phyloP scores from a whole-genome alignment of 768 basidiomycete genomes.

The Psilocybe cubensis region DNA sequence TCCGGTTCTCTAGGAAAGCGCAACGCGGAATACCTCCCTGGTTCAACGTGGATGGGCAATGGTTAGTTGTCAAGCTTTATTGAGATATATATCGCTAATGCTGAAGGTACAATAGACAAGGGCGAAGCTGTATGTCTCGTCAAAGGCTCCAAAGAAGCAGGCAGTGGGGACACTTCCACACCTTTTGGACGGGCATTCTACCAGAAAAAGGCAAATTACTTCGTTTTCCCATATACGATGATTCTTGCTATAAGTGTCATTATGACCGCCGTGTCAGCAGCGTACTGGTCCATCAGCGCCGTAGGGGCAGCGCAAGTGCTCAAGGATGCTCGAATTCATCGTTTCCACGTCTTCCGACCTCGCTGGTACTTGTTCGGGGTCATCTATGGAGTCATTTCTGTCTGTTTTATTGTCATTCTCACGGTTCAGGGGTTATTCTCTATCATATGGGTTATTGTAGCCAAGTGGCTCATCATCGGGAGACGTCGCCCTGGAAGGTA shows the following conservation, averaged over 20 bases:
- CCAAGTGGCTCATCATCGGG: slow-evolving; percentile 49
- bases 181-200: slow-evolving; percentile 50
- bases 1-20: slow-evolving; percentile 51
- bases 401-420: slow-evolving; percentile 40
- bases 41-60: slow-evolving; percentile 51
- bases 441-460: slow-evolving; percentile 42
- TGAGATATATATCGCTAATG: background rate
- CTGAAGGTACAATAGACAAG: slow-evolving; percentile 27
- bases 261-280: slow-evolving; percentile 38
- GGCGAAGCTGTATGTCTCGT: slow-evolving; percentile 44
- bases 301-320: slow-evolving; percentile 42
- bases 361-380: slow-evolving; percentile 43
- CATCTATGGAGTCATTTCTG: slow-evolving; percentile 42
- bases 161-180: slow-evolving; percentile 33
- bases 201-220: slow-evolving; percentile 39
- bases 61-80: slow-evolving; percentile 26
- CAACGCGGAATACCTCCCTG: slow-evolving; percentile 41
- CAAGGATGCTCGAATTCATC: slow-evolving; percentile 33
- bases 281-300: slow-evolving; percentile 45
- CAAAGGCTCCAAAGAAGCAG: slow-evolving; percentile 24
- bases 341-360: slow-evolving; percentile 35
- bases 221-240: slow-evolving; percentile 41
- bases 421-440: slow-evolving; percentile 40
- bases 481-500: slow-evolving; percentile 40
- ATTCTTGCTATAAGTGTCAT: slow-evolving; percentile 40